Evolutionary conservation across 2,329 filamentous ascomycete species (phyloP), one percentile per base, ranked within the genome.

Genomic region (Cordyceps javanica): DNA sequence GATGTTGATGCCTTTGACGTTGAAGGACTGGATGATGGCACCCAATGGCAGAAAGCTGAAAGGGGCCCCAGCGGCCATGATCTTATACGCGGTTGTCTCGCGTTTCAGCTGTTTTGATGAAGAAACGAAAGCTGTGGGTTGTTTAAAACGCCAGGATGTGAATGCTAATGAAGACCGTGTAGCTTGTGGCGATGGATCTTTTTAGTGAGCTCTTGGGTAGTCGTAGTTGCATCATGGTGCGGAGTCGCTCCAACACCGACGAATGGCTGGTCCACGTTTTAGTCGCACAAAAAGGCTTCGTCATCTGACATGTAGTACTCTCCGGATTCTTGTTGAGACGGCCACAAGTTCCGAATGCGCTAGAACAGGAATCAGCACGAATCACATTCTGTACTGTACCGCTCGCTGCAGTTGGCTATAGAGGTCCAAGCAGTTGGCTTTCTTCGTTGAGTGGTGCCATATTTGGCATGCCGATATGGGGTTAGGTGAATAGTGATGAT

Each of bases 11-110:
- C 85, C 88, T 60, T 81, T 88, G 64, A 97, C 82, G 49, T 79
- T 81, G 76, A 97, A 87, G 67, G 89, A 83, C 70, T 97, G 86
- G 69, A 94, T 87, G 69, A 90, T 89, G 66, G 88, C 89, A 61
- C 89, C 89, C 52, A 90, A 79, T 25, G 89, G 86, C 61, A 93
- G 77, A 73, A 93, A 90, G 44, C 79, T 77, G 66, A 87, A 81
- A 44, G 80, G 69, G 38, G 78, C 73, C 68, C 79, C 69, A 41
- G 75, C 63, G 26, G 50, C 57, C 57, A 58, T 58, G 32, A n/a
- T 49, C 3, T 11, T 50, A 3, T 16, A 14, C n/a, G 2, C 16
- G 9, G 19, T 11, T 4, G 5, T 19, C 13, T 5, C 5, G 5
- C 21, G 39, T 16, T 36, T 53, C 38, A 7, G 21, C 19, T 19